These are phyloP conservation scores for Paspalum notatum DNA, from an alignment of 176 grass and related monocot species.

Conservation along the genomic window DNA sequence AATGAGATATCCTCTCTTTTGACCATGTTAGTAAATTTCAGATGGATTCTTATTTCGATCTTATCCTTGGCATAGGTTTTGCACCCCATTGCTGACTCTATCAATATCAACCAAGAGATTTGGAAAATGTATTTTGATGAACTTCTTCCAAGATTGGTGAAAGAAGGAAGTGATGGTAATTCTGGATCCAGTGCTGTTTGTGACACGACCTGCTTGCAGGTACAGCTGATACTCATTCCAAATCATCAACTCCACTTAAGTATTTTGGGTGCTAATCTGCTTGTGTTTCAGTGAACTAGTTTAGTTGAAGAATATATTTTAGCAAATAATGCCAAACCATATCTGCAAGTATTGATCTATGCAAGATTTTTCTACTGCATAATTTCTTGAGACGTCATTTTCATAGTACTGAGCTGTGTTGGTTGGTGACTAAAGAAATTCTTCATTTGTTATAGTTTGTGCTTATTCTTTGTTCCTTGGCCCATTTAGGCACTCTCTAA, in stretches of 20 bases:
- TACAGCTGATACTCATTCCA: slow-evolving; percentile 34
- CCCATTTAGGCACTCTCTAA: slow-evolving; percentile 80
- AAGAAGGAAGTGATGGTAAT: slow-evolving; percentile 86
- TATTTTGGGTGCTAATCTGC: not conserved
- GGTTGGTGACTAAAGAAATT: not conserved
- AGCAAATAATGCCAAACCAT: not conserved
- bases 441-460: slow-evolving; percentile 30
- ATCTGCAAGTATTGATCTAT: not conserved
- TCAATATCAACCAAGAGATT: slow-evolving; percentile 92
- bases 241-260: slow-evolving; percentile 18
- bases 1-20: slow-evolving; percentile 16
- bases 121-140: slow-evolving; percentile 93
- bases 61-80: slow-evolving; percentile 67
- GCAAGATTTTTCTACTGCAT: not conserved
- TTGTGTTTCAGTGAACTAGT: slow-evolving; percentile 8
- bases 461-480: slow-evolving; percentile 16
- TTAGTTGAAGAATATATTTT: not conserved
- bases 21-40: slow-evolving; percentile 8
- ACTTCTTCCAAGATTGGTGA: slow-evolving; percentile 81
- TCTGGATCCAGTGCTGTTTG: slow-evolving; percentile 89
- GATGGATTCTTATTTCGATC: slow-evolving; percentile 31
- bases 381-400: slow-evolving; percentile 6
- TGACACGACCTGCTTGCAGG: slow-evolving; percentile 91
- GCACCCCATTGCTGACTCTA: slow-evolving; percentile 76
- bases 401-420: slow-evolving; percentile 10